phyloP scores from a whole-genome alignment of 441 rosid genomes.

The Erysimum pusillum region DNA sequence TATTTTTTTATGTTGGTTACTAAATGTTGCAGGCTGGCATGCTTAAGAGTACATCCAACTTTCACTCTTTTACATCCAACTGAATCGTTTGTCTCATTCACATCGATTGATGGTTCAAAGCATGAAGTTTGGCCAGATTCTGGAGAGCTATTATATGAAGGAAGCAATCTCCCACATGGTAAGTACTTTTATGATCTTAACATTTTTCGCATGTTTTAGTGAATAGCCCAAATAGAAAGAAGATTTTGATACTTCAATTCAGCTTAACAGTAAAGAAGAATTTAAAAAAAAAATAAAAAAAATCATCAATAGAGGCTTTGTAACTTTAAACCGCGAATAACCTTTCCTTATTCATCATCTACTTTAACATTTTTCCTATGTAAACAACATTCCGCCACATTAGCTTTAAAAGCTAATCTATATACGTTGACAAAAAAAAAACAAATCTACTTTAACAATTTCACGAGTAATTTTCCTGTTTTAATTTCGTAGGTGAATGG shows the following conservation, averaged over 20 bases:
- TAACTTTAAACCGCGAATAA: background rate
- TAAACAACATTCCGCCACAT: no score
- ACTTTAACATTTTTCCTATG: slow-evolving; percentile 4
- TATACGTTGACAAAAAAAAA: no score
- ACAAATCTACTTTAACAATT: no score
- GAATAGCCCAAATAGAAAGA: background rate
- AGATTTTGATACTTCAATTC: no score
- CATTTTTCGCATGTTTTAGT: background rate
- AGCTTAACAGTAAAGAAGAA: no score
- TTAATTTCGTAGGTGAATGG: slow-evolving; percentile 86
- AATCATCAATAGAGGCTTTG: background rate
- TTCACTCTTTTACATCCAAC: slow-evolving; percentile 77
- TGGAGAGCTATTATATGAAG: slow-evolving; percentile 64
- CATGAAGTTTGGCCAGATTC: slow-evolving; percentile 86
- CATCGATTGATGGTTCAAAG: slow-evolving; percentile 75
- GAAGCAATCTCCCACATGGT: slow-evolving; percentile 76
- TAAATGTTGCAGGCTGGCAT: slow-evolving; percentile 61
- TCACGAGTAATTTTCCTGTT: background rate
- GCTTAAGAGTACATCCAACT: slow-evolving; percentile 85
- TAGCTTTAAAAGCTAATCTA: no score
- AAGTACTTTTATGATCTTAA: background rate
- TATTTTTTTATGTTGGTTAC: slow-evolving; percentile 9
- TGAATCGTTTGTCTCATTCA: slow-evolving; percentile 73
- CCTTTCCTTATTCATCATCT: background rate
- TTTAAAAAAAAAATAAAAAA: no score